Evolutionary conservation across 495 filamentous ascomycete species (phyloP), one percentile per base, ranked within the genome.

Genomic region (Saxispiralis lemnorum): DNA sequence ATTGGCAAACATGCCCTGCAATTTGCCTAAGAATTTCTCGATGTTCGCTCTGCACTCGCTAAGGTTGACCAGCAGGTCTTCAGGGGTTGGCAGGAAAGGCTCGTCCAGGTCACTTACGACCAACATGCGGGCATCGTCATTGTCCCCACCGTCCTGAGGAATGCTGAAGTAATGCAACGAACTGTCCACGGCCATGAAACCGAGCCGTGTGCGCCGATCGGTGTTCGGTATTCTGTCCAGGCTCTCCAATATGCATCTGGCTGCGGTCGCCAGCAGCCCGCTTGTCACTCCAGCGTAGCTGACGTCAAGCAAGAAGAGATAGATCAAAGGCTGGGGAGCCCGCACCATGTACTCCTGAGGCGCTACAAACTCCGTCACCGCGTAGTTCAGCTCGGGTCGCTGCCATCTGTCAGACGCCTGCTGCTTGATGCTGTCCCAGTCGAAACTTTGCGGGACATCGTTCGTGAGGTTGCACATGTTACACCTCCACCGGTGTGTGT

Each of bases 391-490:
- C 56, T 97, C 89, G 16, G 83, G 68, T 46, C 89, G 70, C 59
- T 88, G 73, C 73, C 89, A 85, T 52, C 89, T 65, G 58, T 97
- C 92, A 17, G 89, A 73, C 19, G 75, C 78, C 69, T 88, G 86
- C 60, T 95, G 87, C 39, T 82, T 64, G 12, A 83, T 76, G 31
- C 81, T 75, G 63, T 97, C 92, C 89, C 89, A 97, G 61, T 97
- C 89, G 49, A 96, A 97, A 5, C 86, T 87, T 63, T 96, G 92
- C 7, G 89, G 89, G 13, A 97, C 92, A 55, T 97, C 89, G 57
- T 96, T 97, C 43, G 87, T 95, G 44, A 97, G 68, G 60, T 94
- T 95, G 58, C 89, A 97, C 88, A 97, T 96, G 63, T 97, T 97
- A 64, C 89, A 97, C 44, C 88, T 78, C 89, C 89, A 96, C 56